Percentiles rank a stretch among this genome's conserved stretches.
Evolutionary conservation across 2,329 filamentous ascomycete species (phyloP).

Genomic region (Cryphonectria nitschkei): DNA sequence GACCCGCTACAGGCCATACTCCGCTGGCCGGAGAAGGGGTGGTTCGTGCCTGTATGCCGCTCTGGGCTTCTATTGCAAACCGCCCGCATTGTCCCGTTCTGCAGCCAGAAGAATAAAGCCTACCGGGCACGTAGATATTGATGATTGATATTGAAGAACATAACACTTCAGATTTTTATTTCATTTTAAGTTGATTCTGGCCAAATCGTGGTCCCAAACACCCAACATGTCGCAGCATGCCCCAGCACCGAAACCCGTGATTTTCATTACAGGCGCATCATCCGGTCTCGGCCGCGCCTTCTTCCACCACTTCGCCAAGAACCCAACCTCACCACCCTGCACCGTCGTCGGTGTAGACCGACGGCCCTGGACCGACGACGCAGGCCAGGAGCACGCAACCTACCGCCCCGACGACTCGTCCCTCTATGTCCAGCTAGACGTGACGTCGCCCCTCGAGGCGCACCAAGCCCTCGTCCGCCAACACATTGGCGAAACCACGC

Average conservation of each 20-base stretch:
- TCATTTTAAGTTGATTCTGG: background rate
- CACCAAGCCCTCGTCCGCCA: background rate
- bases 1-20: background rate
- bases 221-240: background rate
- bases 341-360: conserved; percentile 20
- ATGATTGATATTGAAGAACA: background rate
- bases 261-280: conserved; percentile 24
- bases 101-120: background rate
- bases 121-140: background rate
- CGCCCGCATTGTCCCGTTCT: background rate
- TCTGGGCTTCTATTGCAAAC: background rate
- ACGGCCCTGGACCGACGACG: conserved; percentile 10
- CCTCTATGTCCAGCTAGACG: conserved; percentile 17
- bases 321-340: background rate
- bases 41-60: no score
- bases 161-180: background rate
- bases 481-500: conserved; percentile 9
- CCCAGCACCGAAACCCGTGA: background rate
- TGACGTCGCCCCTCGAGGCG: conserved; percentile 15
- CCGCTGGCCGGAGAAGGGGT: no score
- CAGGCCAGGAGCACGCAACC: background rate
- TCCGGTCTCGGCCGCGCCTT: conserved; percentile 28
- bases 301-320: conserved; percentile 23
- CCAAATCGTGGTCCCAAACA: background rate
- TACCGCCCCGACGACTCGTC: background rate